Percentiles rank a stretch among this genome's conserved stretches.
These are phyloP conservation scores for Pichia sp. DNA, from an alignment of 1,139 yeast species.

Conservation along the genomic window DNA sequence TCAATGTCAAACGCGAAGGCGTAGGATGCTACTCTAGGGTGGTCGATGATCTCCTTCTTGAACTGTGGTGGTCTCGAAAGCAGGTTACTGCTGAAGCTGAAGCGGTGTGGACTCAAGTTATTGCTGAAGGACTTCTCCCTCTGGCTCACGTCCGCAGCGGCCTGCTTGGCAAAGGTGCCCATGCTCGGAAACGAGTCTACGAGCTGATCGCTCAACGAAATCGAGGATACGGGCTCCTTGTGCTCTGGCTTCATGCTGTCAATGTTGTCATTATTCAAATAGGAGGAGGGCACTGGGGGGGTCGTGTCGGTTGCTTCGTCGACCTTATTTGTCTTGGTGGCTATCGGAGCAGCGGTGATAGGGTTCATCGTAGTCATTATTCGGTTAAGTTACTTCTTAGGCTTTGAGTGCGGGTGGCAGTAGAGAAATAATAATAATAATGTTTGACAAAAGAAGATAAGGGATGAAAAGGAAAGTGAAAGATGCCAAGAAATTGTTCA, in stretches of 20 bases:
- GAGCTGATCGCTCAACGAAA: constrained; percentile 67
- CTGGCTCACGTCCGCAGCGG: neutral
- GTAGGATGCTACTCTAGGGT: constrained; percentile 69
- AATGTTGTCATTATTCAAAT: constrained; percentile 66
- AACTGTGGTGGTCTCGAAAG: constrained; percentile 34
- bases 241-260: constrained; percentile 59
- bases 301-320: constrained; percentile 1
- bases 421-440: neutral
- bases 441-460: neutral
- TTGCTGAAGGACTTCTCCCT: neutral
- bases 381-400: neutral
- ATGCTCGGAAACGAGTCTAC: constrained; percentile 49
- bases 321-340: neutral
- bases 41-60: constrained; percentile 55
- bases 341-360: neutral
- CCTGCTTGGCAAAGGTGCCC: constrained; percentile 10
- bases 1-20: constrained; percentile 88
- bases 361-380: neutral
- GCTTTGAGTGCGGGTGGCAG: neutral
- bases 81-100: constrained; percentile 1
- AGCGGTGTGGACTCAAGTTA: neutral
- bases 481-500: too few relatives aligned
- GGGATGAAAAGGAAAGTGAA: neutral
- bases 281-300: constrained; percentile 39
- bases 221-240: constrained; percentile 62